phyloP scores from a whole-genome alignment of 345 rosid genomes.

The Lenwebbia sp. region DNA sequence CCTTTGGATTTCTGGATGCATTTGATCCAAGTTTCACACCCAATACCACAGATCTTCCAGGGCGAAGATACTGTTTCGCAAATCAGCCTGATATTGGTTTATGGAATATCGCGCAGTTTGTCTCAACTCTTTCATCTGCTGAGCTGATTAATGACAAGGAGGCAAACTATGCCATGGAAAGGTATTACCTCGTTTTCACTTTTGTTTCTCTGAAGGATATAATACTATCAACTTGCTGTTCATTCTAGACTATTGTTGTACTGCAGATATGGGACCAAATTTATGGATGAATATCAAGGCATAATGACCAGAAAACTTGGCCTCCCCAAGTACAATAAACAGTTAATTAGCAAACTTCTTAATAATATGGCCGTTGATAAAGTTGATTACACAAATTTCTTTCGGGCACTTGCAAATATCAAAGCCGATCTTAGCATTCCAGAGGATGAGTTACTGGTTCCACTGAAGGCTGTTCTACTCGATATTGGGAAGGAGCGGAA shows the following conservation, averaged over 20 bases:
- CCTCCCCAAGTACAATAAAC: slow-evolving; percentile 84
- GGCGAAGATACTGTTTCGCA: slow-evolving; percentile 91
- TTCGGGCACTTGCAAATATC: slow-evolving; percentile 66
- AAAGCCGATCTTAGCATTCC: slow-evolving; percentile 60
- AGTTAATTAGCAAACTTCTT: slow-evolving; percentile 66
- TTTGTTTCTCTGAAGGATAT: not conserved
- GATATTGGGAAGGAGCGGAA: slow-evolving; percentile 96
- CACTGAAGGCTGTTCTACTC: slow-evolving; percentile 74
- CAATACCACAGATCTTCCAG: slow-evolving; percentile 96
- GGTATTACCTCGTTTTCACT: slow-evolving; percentile 24
- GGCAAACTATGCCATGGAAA: slow-evolving; percentile 85
- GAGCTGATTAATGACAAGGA: slow-evolving; percentile 74
- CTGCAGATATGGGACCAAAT: slow-evolving; percentile 77
- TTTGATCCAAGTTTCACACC: slow-evolving; percentile 97
- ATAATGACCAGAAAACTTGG: slow-evolving; percentile 89
- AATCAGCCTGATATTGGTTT: slow-evolving; percentile 94
- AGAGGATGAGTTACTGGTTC: slow-evolving; percentile 53
- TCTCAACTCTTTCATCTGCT: slow-evolving; percentile 57
- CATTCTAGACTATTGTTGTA: slow-evolving; percentile 1
- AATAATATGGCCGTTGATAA: slow-evolving; percentile 95
- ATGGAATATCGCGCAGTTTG: slow-evolving; percentile 90
- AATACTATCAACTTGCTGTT: not conserved
- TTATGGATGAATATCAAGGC: slow-evolving; percentile 96
- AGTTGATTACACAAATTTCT: slow-evolving; percentile 96
- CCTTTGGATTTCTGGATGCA: slow-evolving; percentile 96